phyloP scores from a whole-genome alignment of 192 early-diverging fungal genomes.

The Linderina pennispora region DNA sequence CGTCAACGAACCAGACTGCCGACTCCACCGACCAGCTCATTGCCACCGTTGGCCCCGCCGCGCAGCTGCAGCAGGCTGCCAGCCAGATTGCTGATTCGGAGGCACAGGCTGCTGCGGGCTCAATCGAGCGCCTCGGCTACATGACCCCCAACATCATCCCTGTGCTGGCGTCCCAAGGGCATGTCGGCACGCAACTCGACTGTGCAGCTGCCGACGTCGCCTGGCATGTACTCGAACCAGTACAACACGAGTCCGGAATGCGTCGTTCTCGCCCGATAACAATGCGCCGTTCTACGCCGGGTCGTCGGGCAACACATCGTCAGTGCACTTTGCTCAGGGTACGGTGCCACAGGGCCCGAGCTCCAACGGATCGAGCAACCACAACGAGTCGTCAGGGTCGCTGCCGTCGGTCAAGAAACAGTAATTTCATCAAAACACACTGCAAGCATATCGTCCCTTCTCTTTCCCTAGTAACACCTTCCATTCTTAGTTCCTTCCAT shows the following conservation, averaged over 20 bases:
- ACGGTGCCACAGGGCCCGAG: too few relatives aligned
- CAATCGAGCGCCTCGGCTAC: slow-evolving; percentile 45
- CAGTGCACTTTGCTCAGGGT: not conserved
- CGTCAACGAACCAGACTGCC: not conserved
- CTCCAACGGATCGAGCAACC: too few relatives aligned
- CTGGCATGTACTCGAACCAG: not conserved
- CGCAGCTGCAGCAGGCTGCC: slow-evolving; percentile 31
- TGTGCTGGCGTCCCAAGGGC: slow-evolving; percentile 30
- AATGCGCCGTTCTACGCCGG: not conserved
- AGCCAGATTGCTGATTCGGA: slow-evolving; percentile 19
- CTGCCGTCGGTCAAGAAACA: too few relatives aligned
- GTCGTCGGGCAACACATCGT: not conserved
- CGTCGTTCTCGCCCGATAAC: not conserved
- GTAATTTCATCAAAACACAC: too few relatives aligned
- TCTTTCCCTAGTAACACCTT: not conserved
- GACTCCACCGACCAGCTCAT: slow-evolving; percentile 16
- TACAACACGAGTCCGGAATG: too few relatives aligned
- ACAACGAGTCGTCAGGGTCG: too few relatives aligned
- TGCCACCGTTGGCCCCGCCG: slow-evolving; percentile 17
- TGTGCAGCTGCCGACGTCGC: not conserved
- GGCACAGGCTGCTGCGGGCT: slow-evolving; percentile 33
- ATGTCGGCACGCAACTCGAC: slow-evolving; percentile 4
- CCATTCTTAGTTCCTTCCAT: too few relatives aligned
- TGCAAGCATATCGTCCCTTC: slow-evolving; percentile 1
- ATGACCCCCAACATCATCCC: slow-evolving; percentile 46